phyloP scores from a whole-genome alignment of 2,329 filamentous ascomycete species.

The Clarireedia paspali region DNA sequence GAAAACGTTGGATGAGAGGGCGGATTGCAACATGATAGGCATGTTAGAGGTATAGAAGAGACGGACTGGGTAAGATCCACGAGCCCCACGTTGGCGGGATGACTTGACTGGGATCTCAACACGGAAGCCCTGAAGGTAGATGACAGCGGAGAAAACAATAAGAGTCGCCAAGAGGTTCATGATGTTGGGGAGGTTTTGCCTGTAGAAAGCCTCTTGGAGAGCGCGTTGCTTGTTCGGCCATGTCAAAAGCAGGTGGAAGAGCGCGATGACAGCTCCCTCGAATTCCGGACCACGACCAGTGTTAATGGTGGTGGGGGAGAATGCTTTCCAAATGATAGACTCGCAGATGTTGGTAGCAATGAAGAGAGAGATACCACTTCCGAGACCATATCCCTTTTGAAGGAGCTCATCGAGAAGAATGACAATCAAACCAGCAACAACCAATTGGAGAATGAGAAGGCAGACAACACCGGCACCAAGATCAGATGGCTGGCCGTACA shows the following conservation, averaged over 20 bases:
- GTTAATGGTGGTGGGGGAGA: slow-evolving; percentile 98
- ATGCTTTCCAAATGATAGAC: slow-evolving; percentile 99
- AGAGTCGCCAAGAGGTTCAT: slow-evolving; percentile 97
- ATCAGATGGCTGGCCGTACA: slow-evolving; percentile 94
- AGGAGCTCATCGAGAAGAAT: slow-evolving; percentile 98
- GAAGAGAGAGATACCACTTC: slow-evolving; percentile 97
- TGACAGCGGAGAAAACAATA: slow-evolving; percentile 90
- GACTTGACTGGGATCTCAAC: slow-evolving; percentile 99
- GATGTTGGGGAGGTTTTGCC: slow-evolving; percentile 98
- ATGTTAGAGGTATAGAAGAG: slow-evolving; percentile 99
- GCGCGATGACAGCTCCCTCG: slow-evolving; percentile 93
- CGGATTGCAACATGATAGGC: slow-evolving; percentile 99
- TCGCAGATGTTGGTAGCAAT: slow-evolving; percentile 99
- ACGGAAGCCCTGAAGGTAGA: slow-evolving; percentile 98
- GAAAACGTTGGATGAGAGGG: slow-evolving; percentile 98
- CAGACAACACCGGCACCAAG: slow-evolving; percentile 98
- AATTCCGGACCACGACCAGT: slow-evolving; percentile 98
- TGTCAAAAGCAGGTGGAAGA: slow-evolving; percentile 96
- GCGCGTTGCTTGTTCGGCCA: slow-evolving; percentile 99
- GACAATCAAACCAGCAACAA: slow-evolving; percentile 95
- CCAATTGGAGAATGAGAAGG: slow-evolving; percentile 94
- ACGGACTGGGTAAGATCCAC: slow-evolving; percentile 94
- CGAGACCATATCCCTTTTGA: slow-evolving; percentile 98
- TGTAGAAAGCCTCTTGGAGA: slow-evolving; percentile 97
- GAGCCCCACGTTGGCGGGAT: slow-evolving; percentile 95